Evolutionary conservation across 768 basidiomycete genomes (phyloP).

Genomic region (Leccinum obscurum): DNA sequence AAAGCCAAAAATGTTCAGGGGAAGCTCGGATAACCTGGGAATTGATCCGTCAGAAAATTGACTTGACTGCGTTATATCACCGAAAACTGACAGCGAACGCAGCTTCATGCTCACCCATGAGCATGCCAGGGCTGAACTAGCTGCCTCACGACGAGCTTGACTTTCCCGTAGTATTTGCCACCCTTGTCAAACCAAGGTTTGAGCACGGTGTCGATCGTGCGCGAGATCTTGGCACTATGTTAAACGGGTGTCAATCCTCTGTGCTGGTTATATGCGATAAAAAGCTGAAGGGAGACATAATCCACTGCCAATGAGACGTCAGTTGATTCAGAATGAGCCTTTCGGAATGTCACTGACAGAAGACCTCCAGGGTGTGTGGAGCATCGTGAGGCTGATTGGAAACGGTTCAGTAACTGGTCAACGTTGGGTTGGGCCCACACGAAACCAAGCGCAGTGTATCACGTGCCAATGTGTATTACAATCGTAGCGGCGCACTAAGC

Average conservation of each 20-base stretch:
- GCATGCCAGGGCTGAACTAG: slow-evolving; percentile 83
- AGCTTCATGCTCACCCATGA: slow-evolving; percentile 64
- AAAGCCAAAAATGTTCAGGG: slow-evolving; percentile 80
- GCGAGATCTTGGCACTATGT: slow-evolving; percentile 58
- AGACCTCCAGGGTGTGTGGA: slow-evolving; percentile 80
- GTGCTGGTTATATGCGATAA: not conserved
- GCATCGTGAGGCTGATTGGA: slow-evolving; percentile 33
- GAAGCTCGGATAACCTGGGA: slow-evolving; percentile 63
- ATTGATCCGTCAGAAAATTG: not conserved
- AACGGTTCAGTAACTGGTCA: no score
- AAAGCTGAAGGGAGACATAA: slow-evolving; percentile 79
- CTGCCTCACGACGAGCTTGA: slow-evolving; percentile 68
- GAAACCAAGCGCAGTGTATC: no score
- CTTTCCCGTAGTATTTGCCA: slow-evolving; percentile 68
- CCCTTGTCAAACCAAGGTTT: slow-evolving; percentile 48
- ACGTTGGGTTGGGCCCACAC: no score
- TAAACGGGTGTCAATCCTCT: not conserved
- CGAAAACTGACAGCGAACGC: slow-evolving; percentile 65
- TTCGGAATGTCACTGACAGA: slow-evolving; percentile 46
- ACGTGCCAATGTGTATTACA: no score
- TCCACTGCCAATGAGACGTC: slow-evolving; percentile 53
- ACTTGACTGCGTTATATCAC: not conserved
- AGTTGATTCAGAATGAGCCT: not conserved
- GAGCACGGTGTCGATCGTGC: slow-evolving; percentile 53
- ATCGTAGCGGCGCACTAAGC: no score